Evolutionary conservation across 805 yeast genomes (phyloP).

Genomic region (Ogataea pini): DNA sequence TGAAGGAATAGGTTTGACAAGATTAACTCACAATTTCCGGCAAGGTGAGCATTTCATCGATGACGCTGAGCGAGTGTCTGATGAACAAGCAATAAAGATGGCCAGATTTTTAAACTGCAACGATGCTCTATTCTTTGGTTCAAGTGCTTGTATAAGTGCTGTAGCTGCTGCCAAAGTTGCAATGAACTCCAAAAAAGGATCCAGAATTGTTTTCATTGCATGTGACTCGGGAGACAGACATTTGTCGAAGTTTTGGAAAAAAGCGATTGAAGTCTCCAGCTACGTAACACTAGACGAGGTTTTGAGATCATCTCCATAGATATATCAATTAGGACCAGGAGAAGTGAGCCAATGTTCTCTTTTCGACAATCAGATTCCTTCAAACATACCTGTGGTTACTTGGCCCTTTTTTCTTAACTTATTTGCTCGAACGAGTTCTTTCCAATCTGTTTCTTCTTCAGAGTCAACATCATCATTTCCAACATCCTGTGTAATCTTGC

Average conservation of each 20-base stretch:
- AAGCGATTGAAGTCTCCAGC: conserved; percentile 46
- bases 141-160: conserved; percentile 91
- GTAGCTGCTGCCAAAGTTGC: conserved; percentile 80
- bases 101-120: conserved; percentile 76
- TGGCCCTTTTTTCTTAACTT: conserved; percentile 54
- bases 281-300: conserved; percentile 41
- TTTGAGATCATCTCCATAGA: conserved; percentile 15
- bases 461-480: conserved; percentile 40
- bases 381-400: conserved; percentile 60
- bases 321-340: neutral
- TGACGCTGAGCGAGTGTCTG: conserved; percentile 77
- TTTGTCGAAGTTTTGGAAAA: conserved; percentile 88
- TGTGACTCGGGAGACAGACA: conserved; percentile 94
- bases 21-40: conserved; percentile 79
- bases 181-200: conserved; percentile 47
- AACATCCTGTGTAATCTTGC: conserved; percentile 20
- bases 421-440: conserved; percentile 66
- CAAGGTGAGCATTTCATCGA: conserved; percentile 72
- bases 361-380: conserved; percentile 44
- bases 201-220: conserved; percentile 76
- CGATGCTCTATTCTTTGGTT: conserved; percentile 91
- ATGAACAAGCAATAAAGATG: conserved; percentile 82
- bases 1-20: conserved; percentile 90
- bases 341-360: no score
- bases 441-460: conserved; percentile 78